Conservation (phyloP, 768 basidiomycete species). For the Amanita rubescens region DNA sequence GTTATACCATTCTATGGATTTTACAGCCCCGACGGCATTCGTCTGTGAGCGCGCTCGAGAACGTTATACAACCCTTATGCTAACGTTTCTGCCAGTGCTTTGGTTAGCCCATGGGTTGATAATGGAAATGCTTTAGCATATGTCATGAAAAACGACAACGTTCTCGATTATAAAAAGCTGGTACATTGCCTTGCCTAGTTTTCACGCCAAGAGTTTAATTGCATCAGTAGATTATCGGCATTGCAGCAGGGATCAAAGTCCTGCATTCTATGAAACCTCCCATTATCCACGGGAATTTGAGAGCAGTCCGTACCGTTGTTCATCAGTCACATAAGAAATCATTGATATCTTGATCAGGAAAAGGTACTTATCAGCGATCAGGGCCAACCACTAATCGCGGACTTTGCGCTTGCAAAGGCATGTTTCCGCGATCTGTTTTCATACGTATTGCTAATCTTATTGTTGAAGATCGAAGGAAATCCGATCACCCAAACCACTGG, state of each 20-base stretch:
- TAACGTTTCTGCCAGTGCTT: not conserved
- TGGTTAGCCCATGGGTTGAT: not conserved
- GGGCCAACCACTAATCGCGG: not conserved
- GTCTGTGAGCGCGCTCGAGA: not conserved
- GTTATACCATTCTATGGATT: not conserved
- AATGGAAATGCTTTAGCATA: not conserved
- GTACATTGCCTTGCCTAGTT: not conserved
- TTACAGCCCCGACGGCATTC: not conserved
- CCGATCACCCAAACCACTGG: not conserved
- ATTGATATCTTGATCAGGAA: not conserved
- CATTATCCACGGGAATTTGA: not conserved
- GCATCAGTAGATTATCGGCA: not conserved
- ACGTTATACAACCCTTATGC: not conserved
- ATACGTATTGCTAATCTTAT: not conserved
- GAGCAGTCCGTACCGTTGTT: not conserved
- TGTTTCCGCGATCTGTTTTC: not conserved
- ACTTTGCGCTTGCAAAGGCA: not conserved
- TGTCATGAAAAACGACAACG: not conserved
- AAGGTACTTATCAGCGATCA: not conserved
- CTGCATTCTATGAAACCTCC: not conserved
- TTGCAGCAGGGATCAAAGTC: not conserved
- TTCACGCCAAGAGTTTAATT: not conserved
- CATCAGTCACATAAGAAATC: not conserved
- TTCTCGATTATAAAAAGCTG: not conserved
- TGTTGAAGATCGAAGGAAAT: not conserved